Evolutionary conservation across 768 basidiomycete genomes (phyloP), one percentile per base, ranked within the genome.

Genomic region (Neoboletus brunneissimus): DNA sequence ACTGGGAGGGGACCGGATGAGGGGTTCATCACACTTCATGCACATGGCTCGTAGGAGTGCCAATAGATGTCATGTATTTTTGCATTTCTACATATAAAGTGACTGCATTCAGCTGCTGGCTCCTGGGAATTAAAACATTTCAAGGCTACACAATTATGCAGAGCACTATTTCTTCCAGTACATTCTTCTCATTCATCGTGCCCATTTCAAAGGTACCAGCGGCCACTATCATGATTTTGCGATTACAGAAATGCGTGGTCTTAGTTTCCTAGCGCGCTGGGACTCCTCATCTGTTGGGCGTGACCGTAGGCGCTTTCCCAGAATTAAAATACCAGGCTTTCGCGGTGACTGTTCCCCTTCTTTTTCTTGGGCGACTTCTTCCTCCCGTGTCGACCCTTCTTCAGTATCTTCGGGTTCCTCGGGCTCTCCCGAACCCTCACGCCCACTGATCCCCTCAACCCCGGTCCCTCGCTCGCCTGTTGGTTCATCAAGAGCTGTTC

Each of bases 21-120:
- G 5, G 67, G 72, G 18, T 74, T 70, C 37, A 72, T 72, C 12
- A 4, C 70, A n/a, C 59, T 72, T 12, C 70, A 72, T 27, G 27
- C 27, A 27, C 27, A 27, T 56, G 68, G 68, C 32, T 58, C 68
- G 6, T 70, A 38, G 48, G 23, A 22, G 23, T 40, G 48, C 27
- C 32, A 27, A 52, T 20, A 44, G n/a, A 58, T 51, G 55, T 53
- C 45, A 31, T 58, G 58, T 60, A 62, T 49, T 43, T 45, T 49
- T 46, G 25, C 25, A 20, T 7, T 45, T 40, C 7, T 40, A 49
- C 20, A 41, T 48, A 41, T 25, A 31, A 5, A 18, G 13, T 41
- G 38, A 29, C 16, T 38, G 42, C 23, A 27, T 45, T 25, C 18
- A 22, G n/a, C n/a, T 18, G n/a, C n/a, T 18, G 31, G 25, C 27